These are phyloP conservation scores for Avicennia marina DNA, from an alignment of 257 asterid genomes.

Conservation along the genomic window DNA sequence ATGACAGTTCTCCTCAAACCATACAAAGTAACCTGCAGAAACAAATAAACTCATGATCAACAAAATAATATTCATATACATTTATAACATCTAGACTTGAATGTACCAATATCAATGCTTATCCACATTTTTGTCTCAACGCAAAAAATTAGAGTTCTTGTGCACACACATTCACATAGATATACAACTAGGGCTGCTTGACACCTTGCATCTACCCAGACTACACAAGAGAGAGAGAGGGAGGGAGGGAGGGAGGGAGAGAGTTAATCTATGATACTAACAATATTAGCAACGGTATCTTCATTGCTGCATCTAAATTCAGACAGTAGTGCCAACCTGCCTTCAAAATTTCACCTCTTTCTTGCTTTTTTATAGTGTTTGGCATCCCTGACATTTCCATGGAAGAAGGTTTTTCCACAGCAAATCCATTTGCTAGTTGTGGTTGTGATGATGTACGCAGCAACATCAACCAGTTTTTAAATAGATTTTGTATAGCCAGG, in stretches of 20 bases:
- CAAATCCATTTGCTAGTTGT: conserved; percentile 33
- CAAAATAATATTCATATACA: too few species aligned
- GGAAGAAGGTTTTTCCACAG: conserved; percentile 43
- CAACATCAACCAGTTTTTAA: conserved; percentile 70
- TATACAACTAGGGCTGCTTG: too few species aligned
- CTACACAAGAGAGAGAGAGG: too few species aligned
- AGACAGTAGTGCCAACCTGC: conserved; percentile 52
- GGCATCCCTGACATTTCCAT: conserved; percentile 36
- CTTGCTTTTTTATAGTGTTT: conserved; percentile 32
- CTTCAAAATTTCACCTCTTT: conserved; percentile 34
- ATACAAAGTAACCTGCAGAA: too few species aligned
- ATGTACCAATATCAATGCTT: too few species aligned
- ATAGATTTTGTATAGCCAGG: conserved; percentile 60
- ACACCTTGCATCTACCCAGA: too few species aligned
- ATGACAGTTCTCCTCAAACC: too few species aligned
- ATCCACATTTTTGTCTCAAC: too few species aligned
- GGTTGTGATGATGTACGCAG: conserved; percentile 44
- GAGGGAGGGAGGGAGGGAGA: not conserved
- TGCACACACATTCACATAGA: too few species aligned
- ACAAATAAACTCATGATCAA: too few species aligned
- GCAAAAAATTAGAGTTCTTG: too few species aligned
- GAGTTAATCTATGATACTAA: conserved; percentile 32
- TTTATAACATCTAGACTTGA: too few species aligned
- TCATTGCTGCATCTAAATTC: conserved; percentile 65
- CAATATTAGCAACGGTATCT: conserved; percentile 69